A percentile compares a stretch with the other conserved stretches of the same genome.
phyloP scores from a whole-genome alignment of 495 filamentous ascomycete species.

The Neurospora sp. region DNA sequence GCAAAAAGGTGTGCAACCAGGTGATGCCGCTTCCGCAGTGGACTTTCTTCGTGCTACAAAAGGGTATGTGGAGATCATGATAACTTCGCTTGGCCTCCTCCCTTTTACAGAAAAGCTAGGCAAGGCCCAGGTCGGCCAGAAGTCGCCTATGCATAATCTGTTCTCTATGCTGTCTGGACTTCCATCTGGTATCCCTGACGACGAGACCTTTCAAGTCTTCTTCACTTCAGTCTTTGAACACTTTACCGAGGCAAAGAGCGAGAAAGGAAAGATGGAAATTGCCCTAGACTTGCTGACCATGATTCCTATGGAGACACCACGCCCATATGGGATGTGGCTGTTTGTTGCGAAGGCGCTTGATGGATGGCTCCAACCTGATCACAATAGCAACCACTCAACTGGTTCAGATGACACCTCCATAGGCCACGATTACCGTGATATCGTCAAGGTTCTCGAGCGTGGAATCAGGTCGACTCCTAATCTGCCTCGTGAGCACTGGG shows the following conservation, averaged over 20 bases:
- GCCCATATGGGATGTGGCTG: constrained; percentile 32
- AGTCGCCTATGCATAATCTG: constrained; percentile 39
- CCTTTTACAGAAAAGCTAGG: constrained; percentile 67
- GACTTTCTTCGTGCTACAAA: constrained; percentile 53
- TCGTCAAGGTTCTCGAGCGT: constrained; percentile 53
- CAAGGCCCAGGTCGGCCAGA: constrained; percentile 26
- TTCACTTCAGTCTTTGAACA: constrained; percentile 32
- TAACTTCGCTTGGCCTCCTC: constrained; percentile 56
- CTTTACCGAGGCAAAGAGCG: constrained; percentile 34
- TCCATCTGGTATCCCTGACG: constrained; percentile 31
- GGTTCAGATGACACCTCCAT: constrained; percentile 25
- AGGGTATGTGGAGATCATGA: constrained; percentile 49
- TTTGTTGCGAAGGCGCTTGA: constrained; percentile 25
- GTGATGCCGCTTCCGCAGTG: constrained; percentile 10
- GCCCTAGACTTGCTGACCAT: constrained; percentile 30
- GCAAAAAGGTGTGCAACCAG: constrained; percentile 26
- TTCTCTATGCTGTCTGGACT: constrained; percentile 37
- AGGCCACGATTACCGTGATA: constrained; percentile 57
- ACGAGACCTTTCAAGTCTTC: constrained; percentile 31
- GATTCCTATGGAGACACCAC: constrained; percentile 27
- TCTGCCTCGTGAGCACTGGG: constrained; percentile 45
- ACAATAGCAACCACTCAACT: constrained; percentile 22
- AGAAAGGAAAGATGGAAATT: constrained; percentile 30
- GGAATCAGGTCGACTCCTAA: constrained; percentile 43
- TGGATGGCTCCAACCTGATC: constrained; percentile 20